Percentiles rank a stretch among this genome's conserved stretches.
Conservation (phyloP, 2,329 filamentous ascomycete genomes). For the Gyromitra esculenta region DNA sequence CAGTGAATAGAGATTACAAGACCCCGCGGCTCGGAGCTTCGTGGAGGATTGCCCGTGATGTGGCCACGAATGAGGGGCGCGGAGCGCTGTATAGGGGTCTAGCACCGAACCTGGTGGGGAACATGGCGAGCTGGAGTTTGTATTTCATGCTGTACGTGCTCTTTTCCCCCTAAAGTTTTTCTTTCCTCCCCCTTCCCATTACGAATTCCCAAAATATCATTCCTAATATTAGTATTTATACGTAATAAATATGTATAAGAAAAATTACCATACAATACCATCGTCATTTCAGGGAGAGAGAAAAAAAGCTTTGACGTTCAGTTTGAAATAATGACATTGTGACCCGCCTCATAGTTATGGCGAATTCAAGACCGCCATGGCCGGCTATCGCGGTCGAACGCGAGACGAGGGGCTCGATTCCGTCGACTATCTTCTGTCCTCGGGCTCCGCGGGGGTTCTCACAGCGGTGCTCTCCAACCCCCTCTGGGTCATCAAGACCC, state of each 20-base stretch:
- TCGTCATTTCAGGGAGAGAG: neutral
- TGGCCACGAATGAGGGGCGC: slow-evolving; percentile 66
- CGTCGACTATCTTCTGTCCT: slow-evolving; percentile 58
- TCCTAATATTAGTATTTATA: slow-evolving; percentile 39
- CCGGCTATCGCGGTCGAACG: slow-evolving; percentile 39
- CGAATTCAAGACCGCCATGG: slow-evolving; percentile 56
- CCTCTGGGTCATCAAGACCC: slow-evolving; percentile 97
- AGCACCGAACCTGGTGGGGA: slow-evolving; percentile 88
- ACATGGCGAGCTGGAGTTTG: slow-evolving; percentile 86
- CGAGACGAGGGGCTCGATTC: slow-evolving; percentile 51
- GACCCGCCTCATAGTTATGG: slow-evolving; percentile 62
- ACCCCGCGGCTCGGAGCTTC: slow-evolving; percentile 66
- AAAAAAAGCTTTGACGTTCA: slow-evolving; percentile 33
- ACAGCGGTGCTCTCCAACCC: slow-evolving; percentile 90
- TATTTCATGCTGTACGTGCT: slow-evolving; percentile 80
- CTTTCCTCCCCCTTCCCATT: slow-evolving; percentile 4
- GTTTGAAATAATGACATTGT: slow-evolving; percentile 50
- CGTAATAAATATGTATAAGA: slow-evolving; percentile 50
- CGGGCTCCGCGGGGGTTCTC: slow-evolving; percentile 63
- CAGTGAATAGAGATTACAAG: slow-evolving; percentile 65
- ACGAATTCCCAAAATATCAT: slow-evolving; percentile 22
- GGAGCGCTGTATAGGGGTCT: slow-evolving; percentile 86
- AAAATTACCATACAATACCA: slow-evolving; percentile 37
- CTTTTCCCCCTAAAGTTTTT: slow-evolving; percentile 24
- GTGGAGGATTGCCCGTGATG: slow-evolving; percentile 65